phyloP scores from a whole-genome alignment of 1,139 yeast genomes.

The Nakaseomyces delphensis region DNA sequence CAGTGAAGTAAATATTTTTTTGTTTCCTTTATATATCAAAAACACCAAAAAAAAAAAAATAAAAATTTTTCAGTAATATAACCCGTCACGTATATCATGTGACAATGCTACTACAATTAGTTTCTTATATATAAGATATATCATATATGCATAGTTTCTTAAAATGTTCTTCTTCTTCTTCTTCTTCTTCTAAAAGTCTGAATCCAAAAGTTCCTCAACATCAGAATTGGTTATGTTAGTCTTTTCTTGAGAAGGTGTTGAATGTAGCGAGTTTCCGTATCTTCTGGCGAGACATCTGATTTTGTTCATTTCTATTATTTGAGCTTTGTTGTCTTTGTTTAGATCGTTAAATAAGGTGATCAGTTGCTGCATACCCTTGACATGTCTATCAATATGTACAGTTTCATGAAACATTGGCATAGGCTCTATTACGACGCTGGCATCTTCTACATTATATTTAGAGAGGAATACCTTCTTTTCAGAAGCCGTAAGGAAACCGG shows the following conservation, averaged over 20 bases:
- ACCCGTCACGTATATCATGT: not conserved
- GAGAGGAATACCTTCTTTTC: slow-evolving; percentile 15
- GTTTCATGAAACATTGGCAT: slow-evolving; percentile 16
- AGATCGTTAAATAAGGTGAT: slow-evolving; percentile 16
- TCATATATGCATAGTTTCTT: too few species aligned
- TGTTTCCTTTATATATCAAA: not conserved
- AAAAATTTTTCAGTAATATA: not conserved
- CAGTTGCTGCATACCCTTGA: slow-evolving; percentile 13
- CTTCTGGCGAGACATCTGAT: slow-evolving; percentile 22
- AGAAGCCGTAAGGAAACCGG: not conserved
- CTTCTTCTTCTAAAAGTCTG: slow-evolving; percentile 2
- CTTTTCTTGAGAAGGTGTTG: slow-evolving; percentile 1
- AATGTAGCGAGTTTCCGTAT: not conserved
- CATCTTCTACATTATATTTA: slow-evolving; percentile 17
- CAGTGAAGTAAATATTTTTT: too few species aligned
- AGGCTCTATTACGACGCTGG: slow-evolving; percentile 20
- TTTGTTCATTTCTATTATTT: slow-evolving; percentile 25
- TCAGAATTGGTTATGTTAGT: slow-evolving; percentile 5
- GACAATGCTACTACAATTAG: too few species aligned
- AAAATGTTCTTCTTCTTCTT: not conserved
- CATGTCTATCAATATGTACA: slow-evolving; percentile 16
- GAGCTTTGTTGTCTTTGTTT: slow-evolving; percentile 12
- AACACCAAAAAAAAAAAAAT: not conserved
- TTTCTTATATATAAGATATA: too few species aligned
- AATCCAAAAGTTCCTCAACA: slow-evolving; percentile 3